Percentiles rank a stretch among this genome's conserved stretches.
Conservation (phyloP, 2,329 filamentous ascomycete species). For the Xylaria sp. region DNA sequence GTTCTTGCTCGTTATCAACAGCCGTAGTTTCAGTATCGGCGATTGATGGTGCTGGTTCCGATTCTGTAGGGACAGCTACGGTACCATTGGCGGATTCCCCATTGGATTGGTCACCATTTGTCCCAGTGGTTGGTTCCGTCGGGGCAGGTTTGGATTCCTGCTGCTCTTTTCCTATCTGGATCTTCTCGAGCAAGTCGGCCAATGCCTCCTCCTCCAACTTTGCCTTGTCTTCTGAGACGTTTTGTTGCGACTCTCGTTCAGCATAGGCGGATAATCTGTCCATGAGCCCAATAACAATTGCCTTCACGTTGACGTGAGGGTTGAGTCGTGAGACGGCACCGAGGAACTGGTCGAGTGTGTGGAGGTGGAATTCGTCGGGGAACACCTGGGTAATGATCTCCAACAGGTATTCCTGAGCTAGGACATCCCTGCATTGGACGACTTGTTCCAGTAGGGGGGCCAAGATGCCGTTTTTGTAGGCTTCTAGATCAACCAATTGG, state of each 20-base stretch:
- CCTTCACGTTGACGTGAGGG: constrained; percentile 96
- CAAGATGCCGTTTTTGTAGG: constrained; percentile 91
- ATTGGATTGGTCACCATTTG: constrained; percentile 52
- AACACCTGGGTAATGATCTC: constrained; percentile 99
- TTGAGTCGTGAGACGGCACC: constrained; percentile 93
- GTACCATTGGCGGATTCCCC: constrained; percentile 52
- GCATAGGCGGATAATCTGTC: constrained; percentile 94
- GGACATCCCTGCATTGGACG: constrained; percentile 94
- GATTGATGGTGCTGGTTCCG: constrained; percentile 55
- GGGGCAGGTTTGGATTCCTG: constrained; percentile 45
- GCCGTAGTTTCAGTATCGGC: constrained; percentile 62
- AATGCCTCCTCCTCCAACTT: constrained; percentile 88
- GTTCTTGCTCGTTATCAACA: constrained; percentile 56
- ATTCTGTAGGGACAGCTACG: constrained; percentile 51
- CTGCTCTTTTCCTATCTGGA: constrained; percentile 74
- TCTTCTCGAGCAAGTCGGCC: constrained; percentile 78
- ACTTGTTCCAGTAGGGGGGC: constrained; percentile 94
- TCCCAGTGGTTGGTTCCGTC: constrained; percentile 50
- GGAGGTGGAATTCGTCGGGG: constrained; percentile 96
- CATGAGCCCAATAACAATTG: constrained; percentile 98
- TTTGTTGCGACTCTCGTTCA: constrained; percentile 82
- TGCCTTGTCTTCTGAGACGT: constrained; percentile 75
- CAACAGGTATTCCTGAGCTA: constrained; percentile 96
- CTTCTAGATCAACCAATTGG: constrained; percentile 92
- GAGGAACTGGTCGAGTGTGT: constrained; percentile 94